These are phyloP conservation scores for Amanita molliuscula DNA, from an alignment of 768 basidiomycete species.

Conservation along the genomic window DNA sequence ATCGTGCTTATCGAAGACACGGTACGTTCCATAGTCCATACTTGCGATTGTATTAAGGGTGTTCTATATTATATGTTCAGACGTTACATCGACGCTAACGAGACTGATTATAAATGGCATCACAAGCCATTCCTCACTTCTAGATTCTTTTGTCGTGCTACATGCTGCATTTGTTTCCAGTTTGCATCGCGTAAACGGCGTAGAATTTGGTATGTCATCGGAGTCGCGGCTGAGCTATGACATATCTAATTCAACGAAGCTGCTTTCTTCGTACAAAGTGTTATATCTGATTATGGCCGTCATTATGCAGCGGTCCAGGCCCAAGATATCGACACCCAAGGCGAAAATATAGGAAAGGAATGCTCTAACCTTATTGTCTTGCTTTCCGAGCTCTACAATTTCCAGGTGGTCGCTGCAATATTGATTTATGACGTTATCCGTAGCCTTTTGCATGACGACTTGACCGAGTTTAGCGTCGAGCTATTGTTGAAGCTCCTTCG, in stretches of 20 bases:
- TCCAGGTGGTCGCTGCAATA: constrained; percentile 82
- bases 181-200: constrained; percentile 70
- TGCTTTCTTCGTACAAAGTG: constrained; percentile 72
- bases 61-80: constrained; percentile 24
- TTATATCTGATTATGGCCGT: constrained; percentile 57
- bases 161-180: constrained; percentile 80
- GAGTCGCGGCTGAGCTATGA: neutral
- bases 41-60: neutral
- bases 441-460: constrained; percentile 47
- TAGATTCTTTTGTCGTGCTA: constrained; percentile 85
- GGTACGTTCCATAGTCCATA: constrained; percentile 42
- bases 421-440: constrained; percentile 90
- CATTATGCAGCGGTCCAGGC: constrained; percentile 30
- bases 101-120: constrained; percentile 70
- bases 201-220: constrained; percentile 69
- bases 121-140: constrained; percentile 65
- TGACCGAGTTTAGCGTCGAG: constrained; percentile 80
- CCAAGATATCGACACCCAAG: constrained; percentile 5
- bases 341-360: constrained; percentile 63
- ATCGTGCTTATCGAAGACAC: constrained; percentile 67
- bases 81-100: constrained; percentile 74
- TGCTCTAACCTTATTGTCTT: constrained; percentile 81
- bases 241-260: constrained; percentile 29
- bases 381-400: constrained; percentile 90
- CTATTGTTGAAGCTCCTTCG: constrained; percentile 76